Conservation (phyloP, 768 basidiomycete species). For the Pleurotus eryngii region DNA sequence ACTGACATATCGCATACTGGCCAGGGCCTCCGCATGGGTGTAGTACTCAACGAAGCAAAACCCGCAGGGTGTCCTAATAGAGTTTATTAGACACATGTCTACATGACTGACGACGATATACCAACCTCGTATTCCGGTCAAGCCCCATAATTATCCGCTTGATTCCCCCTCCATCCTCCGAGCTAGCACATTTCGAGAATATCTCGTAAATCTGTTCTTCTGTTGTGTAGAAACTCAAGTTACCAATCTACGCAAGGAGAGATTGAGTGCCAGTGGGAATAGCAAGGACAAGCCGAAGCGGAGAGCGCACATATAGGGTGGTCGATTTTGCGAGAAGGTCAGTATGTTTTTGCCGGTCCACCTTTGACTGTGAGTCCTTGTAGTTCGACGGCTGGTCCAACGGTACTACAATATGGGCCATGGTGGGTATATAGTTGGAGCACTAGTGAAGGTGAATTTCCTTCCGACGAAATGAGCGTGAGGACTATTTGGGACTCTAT, state of each 20-base stretch:
- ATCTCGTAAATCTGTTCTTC: conserved; percentile 96
- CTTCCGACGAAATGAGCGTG: too few species aligned
- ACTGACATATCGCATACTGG: conserved; percentile 89
- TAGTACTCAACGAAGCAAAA: conserved; percentile 98
- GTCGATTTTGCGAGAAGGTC: conserved; percentile 80
- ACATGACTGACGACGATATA: conserved; percentile 4
- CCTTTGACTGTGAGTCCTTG: conserved; percentile 84
- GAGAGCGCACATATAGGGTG: conserved; percentile 80
- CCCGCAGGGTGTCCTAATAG: conserved; percentile 78
- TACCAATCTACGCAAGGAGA: conserved; percentile 63
- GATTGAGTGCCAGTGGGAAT: conserved; percentile 7
- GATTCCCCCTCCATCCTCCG: conserved; percentile 85
- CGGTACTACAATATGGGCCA: conserved; percentile 82
- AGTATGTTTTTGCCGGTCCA: conserved; percentile 77
- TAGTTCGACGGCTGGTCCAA: conserved; percentile 97
- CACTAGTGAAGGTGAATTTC: too few species aligned
- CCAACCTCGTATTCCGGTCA: conserved; percentile 81
- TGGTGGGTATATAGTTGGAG: conserved; percentile 22
- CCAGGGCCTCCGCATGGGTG: conserved; percentile 89
- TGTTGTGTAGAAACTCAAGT: conserved; percentile 91
- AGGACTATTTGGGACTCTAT: not conserved
- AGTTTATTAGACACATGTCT: conserved; percentile 11
- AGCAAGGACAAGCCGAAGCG: conserved; percentile 12
- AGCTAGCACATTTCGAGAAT: conserved; percentile 84
- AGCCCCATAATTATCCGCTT: conserved; percentile 96